Conservation (phyloP, 2,329 filamentous ascomycete species). For the Rhexocercosporidium sp. region DNA sequence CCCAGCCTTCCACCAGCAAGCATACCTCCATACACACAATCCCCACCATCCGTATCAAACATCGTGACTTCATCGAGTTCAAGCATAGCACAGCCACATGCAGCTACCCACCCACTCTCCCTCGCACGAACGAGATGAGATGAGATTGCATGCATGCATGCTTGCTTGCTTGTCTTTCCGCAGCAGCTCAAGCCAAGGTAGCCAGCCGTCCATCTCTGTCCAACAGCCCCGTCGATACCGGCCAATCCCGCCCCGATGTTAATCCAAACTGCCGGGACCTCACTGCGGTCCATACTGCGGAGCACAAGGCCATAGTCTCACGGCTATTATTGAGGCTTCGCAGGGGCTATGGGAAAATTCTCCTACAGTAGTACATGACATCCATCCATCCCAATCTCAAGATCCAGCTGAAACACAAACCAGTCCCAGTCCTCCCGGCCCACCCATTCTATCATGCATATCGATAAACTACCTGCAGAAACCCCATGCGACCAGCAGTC, state of each 20-base stretch:
- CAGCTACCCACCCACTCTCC: too few relatives aligned
- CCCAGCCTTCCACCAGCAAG: not conserved
- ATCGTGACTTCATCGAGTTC: constrained; percentile 11
- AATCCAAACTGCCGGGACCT: constrained; percentile 11
- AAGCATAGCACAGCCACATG: constrained; percentile 13
- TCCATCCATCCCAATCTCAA: not conserved
- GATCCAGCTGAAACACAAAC: constrained; percentile 15
- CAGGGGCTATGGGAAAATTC: constrained; percentile 17
- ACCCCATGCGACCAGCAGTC: not conserved
- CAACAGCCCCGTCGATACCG: constrained; percentile 3
- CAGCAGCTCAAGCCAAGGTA: not conserved
- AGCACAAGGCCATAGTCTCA: not conserved
- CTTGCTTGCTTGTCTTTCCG: not conserved
- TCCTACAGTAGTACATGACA: constrained; percentile 11
- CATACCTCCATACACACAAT: not conserved
- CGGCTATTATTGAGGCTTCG: constrained; percentile 18
- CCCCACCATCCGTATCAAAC: not conserved
- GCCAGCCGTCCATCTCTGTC: not conserved
- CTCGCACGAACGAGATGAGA: constrained; percentile 10
- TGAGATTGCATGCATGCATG: not conserved
- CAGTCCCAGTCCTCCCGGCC: not conserved
- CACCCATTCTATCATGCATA: not conserved
- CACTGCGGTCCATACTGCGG: constrained; percentile 7
- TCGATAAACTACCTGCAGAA: not conserved
- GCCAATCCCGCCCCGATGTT: constrained; percentile 4